Conservation (phyloP, 495 filamentous ascomycete genomes). For the Schizothecium vesticola region DNA sequence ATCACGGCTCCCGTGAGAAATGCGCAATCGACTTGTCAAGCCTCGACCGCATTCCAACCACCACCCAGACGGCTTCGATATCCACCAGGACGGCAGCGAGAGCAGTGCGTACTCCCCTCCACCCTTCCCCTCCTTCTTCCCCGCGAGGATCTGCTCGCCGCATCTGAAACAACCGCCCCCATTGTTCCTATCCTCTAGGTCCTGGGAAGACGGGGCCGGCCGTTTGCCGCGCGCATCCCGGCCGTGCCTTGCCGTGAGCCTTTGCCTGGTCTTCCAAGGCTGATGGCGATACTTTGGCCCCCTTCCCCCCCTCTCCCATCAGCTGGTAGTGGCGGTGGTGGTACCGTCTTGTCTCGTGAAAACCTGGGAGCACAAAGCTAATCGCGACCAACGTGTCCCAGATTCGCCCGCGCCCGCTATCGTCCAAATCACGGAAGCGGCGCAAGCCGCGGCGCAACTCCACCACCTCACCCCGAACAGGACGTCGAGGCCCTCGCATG, state of each 20-base stretch:
- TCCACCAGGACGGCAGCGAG: slow-evolving; percentile 29
- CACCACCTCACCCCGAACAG: slow-evolving; percentile 13
- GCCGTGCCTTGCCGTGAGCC: neutral
- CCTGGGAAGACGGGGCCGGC: neutral
- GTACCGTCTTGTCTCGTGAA: neutral
- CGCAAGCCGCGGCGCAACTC: slow-evolving; percentile 14
- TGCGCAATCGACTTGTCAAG: slow-evolving; percentile 38
- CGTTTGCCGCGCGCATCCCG: slow-evolving; percentile 12
- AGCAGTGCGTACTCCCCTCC: slow-evolving; percentile 26
- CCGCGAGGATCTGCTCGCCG: neutral
- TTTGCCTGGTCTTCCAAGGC: neutral
- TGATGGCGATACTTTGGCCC: neutral
- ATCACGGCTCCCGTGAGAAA: slow-evolving; percentile 22
- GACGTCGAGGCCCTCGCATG: slow-evolving; percentile 15
- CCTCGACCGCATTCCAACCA: slow-evolving; percentile 29
- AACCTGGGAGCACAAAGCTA: neutral
- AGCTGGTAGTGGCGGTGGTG: neutral
- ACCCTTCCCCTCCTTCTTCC: neutral
- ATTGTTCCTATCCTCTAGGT: neutral
- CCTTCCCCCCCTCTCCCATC: neutral
- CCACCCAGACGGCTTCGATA: slow-evolving; percentile 22
- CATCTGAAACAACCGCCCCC: slow-evolving; percentile 14
- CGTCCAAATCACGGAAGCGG: slow-evolving; percentile 10
- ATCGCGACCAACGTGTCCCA: slow-evolving; percentile 1
- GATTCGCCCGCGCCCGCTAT: slow-evolving; percentile 3